Base-by-base conservation (phyloP, 495 filamentous ascomycete species). In the Annulohypoxylon stygium region DNA sequence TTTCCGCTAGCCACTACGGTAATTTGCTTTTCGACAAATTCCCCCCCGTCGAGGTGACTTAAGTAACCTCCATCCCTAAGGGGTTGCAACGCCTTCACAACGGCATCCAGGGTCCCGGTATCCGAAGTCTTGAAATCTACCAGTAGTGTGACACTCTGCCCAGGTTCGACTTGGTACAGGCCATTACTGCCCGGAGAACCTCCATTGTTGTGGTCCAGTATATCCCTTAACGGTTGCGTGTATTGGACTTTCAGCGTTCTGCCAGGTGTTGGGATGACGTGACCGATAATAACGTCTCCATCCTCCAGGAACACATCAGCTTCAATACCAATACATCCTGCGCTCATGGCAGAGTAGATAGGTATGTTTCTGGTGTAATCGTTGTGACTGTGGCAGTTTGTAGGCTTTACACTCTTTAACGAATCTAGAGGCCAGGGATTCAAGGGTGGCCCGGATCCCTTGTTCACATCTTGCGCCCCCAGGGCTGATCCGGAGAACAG, bases 1-100 rank as follows among this genome's bases (percentile, higher is more conserved):
- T 88, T 88, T 10, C 93, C 93, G 8, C 92, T 93, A 0, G 87
- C 91, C 12, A 94, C 90, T 12, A 94, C 84, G 4, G 92, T 94
- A 5, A 95, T 75, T 0, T 89, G 86, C 3, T 87, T 84, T 7
- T 84, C 77, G 6, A 78, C 78, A n/a, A 85, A 73, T n/a, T 77
- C 83, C 14, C 79, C 81, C 47, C 86, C 82, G 45, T 88, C 84
- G 26, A 89, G 76, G 34, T 82, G 83, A 8, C 85, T 86, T 1
- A 92, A 82, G 69, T 88, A 91, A 41, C 84, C 84, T 23, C 81
- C 81, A 14, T 86, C 79, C 5, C 90, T 86, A 1, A 93, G 84
- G 0, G 91, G 90, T 18, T 86, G 75, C 0, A 93, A 80, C 20
- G 89, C 86, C 5, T 80, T 75, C 48, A 91, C 79, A 4, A 92